Evolutionary conservation across 2,329 filamentous ascomycete genomes (phyloP).

Genomic region (Diaporthe aspalathi): DNA sequence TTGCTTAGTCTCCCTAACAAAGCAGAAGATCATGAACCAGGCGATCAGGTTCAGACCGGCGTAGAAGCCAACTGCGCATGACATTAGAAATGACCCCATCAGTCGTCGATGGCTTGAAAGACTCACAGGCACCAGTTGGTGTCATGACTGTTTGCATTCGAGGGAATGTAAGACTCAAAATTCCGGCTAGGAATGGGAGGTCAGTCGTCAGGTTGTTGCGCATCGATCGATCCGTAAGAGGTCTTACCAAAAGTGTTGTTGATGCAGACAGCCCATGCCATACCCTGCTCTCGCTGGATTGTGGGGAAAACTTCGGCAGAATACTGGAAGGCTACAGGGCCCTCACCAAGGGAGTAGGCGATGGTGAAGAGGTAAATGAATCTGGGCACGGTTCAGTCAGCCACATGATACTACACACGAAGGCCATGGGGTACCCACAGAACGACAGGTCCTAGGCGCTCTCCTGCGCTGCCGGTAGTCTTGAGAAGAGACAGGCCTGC

Average conservation of each 20-base stretch:
- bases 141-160: slow-evolving; percentile 49
- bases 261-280: slow-evolving; percentile 70
- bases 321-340: slow-evolving; percentile 76
- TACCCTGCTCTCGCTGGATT: slow-evolving; percentile 77
- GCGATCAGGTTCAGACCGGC: slow-evolving; percentile 66
- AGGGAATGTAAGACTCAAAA: slow-evolving; percentile 44
- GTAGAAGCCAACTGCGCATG: slow-evolving; percentile 65
- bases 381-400: slow-evolving; percentile 10
- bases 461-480: slow-evolving; percentile 40
- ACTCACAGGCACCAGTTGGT: slow-evolving; percentile 47
- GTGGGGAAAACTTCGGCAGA: slow-evolving; percentile 77
- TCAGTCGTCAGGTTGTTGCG: background rate
- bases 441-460: slow-evolving; percentile 60
- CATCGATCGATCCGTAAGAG: background rate
- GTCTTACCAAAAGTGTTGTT: slow-evolving; percentile 54
- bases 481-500: slow-evolving; percentile 67
- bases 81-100: background rate
- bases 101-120: background rate
- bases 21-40: slow-evolving; percentile 66
- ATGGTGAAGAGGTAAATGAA: slow-evolving; percentile 71
- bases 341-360: slow-evolving; percentile 74
- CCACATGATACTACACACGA: too few species aligned
- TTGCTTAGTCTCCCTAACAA: slow-evolving; percentile 70
- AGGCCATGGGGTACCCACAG: slow-evolving; percentile 45
- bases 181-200: slow-evolving; percentile 40